Conservation (phyloP, 2,329 filamentous ascomycete genomes). For the Aspergillus awamori region DNA sequence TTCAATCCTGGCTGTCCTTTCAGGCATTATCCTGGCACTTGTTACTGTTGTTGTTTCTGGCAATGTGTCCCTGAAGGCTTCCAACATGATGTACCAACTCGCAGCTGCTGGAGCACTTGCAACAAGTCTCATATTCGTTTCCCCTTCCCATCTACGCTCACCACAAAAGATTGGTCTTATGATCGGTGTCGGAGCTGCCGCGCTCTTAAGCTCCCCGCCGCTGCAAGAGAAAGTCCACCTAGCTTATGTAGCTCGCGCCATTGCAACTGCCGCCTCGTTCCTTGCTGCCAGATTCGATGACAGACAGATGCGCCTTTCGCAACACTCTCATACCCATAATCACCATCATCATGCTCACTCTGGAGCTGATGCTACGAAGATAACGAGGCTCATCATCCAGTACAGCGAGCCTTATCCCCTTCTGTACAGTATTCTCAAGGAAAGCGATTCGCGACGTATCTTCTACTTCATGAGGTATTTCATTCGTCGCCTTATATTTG, state of each 20-base stretch:
- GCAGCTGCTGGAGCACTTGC: constrained; percentile 30
- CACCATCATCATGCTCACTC: constrained; percentile 41
- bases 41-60: constrained; percentile 28
- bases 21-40: constrained; percentile 31
- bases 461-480: constrained; percentile 91
- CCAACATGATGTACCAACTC: constrained; percentile 29
- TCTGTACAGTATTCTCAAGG: constrained; percentile 80
- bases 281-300: constrained; percentile 39
- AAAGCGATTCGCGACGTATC: constrained; percentile 91
- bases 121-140: constrained; percentile 29
- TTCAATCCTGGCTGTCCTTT: constrained; percentile 32
- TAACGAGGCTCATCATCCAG: constrained; percentile 74
- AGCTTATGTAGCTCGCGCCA: constrained; percentile 30
- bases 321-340: constrained; percentile 36
- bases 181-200: constrained; percentile 29
- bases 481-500: background rate
- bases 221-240: constrained; percentile 30
- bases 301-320: constrained; percentile 27
- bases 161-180: constrained; percentile 37
- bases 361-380: constrained; percentile 58
- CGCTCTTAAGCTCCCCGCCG: constrained; percentile 35
- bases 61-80: constrained; percentile 23
- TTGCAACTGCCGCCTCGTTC: constrained; percentile 35
- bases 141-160: constrained; percentile 30
- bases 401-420: constrained; percentile 73